Conservation (phyloP, 352 stramenopile species). For the Phytophthora pistaciae region DNA sequence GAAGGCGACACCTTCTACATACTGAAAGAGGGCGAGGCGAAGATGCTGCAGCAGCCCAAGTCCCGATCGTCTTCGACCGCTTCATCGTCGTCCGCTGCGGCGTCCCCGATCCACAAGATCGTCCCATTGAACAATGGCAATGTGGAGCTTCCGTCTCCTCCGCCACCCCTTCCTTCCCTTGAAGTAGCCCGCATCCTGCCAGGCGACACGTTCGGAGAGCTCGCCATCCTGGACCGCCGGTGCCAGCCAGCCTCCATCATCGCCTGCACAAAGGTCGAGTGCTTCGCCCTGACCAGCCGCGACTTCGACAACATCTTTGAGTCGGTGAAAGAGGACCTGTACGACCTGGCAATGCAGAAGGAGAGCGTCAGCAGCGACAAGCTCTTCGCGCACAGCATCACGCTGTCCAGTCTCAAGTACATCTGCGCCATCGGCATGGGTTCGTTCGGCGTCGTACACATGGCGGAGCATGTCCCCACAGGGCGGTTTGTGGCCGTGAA, state of each 20-base stretch:
- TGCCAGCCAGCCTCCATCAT: slow-evolving; percentile 75
- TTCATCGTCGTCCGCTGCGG: slow-evolving; percentile 8
- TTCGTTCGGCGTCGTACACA: slow-evolving; percentile 95
- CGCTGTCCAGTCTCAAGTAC: slow-evolving; percentile 65
- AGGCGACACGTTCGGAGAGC: slow-evolving; percentile 76
- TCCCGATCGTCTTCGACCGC: slow-evolving; percentile 28
- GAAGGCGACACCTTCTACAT: slow-evolving; percentile 68
- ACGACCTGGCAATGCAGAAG: slow-evolving; percentile 42
- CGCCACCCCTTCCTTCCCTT: slow-evolving; percentile 8
- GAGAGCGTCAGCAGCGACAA: slow-evolving; percentile 47
- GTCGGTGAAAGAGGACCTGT: slow-evolving; percentile 43
- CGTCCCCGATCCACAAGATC: slow-evolving; percentile 28
- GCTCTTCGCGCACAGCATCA: slow-evolving; percentile 58
- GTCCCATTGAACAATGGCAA: slow-evolving; percentile 7
- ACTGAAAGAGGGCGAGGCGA: slow-evolving; percentile 58
- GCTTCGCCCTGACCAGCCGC: slow-evolving; percentile 68
- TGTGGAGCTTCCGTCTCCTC: background rate
- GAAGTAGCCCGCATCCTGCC: slow-evolving; percentile 53
- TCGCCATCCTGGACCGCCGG: slow-evolving; percentile 58
- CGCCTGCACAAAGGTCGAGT: slow-evolving; percentile 66
- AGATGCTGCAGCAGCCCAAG: slow-evolving; percentile 47
- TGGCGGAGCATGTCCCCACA: slow-evolving; percentile 89
- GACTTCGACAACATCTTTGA: slow-evolving; percentile 73
- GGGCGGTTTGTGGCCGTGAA: slow-evolving; percentile 71
- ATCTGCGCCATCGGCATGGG: slow-evolving; percentile 88